Evolutionary conservation across 2,329 filamentous ascomycete genomes (phyloP), one percentile per base, ranked within the genome.

Genomic region (Pseudopithomyces maydicus): DNA sequence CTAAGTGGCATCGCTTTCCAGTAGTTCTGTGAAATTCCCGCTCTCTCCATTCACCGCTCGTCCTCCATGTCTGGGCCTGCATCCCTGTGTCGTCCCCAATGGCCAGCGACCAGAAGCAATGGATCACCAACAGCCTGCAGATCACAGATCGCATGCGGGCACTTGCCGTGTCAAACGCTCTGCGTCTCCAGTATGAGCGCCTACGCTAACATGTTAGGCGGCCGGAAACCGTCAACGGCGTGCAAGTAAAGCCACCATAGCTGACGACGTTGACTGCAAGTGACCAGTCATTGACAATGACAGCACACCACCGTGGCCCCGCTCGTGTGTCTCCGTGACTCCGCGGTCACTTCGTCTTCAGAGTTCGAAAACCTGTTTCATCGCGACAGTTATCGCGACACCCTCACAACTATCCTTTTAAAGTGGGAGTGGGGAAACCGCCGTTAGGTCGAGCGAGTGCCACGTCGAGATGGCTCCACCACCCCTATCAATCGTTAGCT

Each of bases 401-500:
- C 38, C 33, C 26, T 29, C 26, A 29, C 26, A 29, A 29, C 14
- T 39, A 26, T 39, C 12, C 17, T 42, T 2, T 17, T 8, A 8
- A 11, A 29, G 35, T 42, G 33, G 26, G 38, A 41, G 38, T 19
- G 38, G 23, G 26, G n/a, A 51, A 35, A 10, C 38, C 23, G 48
- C 22, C 20, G 38, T 17, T 51, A 51, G 48, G 32, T 23, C 20
- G 36, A 7, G 20, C 6, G 22, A 19, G 48, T 32, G 47, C 47
- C 47, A 50, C 35, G 47, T 50, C 47, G 22, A 36, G 29, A 29
- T 35, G 22, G 19, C 33, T 48, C 45, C 47, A 29, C 48, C 38
- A 22, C 14, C 10, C 19, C 23, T 19, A 41, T 19, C 15, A 15
- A 19, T 20, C 47, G 35, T 35, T 50, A 42, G 35, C 47, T 29